Evolutionary conservation across 495 filamentous ascomycete species (phyloP).

Genomic region (Tuber umbilicatum): DNA sequence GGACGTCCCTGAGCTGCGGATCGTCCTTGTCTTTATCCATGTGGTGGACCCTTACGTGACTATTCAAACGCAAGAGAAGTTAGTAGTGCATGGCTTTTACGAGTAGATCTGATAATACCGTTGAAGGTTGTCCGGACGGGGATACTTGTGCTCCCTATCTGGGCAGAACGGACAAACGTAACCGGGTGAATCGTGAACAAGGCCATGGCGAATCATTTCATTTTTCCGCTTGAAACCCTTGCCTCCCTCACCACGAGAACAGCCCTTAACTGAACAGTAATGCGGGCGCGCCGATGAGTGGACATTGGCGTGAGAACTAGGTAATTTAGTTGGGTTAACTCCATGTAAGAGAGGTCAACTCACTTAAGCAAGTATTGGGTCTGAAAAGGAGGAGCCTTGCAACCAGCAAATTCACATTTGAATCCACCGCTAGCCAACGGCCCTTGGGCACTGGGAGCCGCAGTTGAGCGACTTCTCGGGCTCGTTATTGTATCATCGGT

Average conservation of each 20-base stretch:
- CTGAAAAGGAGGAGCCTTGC: conserved; percentile 79
- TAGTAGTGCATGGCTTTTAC: neutral
- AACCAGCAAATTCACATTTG: conserved; percentile 62
- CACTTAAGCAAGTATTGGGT: conserved; percentile 81
- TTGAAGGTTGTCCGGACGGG: conserved; percentile 93
- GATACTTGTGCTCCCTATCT: conserved; percentile 93
- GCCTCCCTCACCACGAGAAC: conserved; percentile 70
- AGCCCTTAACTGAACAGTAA: conserved; percentile 78
- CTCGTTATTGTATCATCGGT: conserved; percentile 36
- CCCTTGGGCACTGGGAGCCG: conserved; percentile 34
- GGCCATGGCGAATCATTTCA: conserved; percentile 95
- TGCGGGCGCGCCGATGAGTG: conserved; percentile 86
- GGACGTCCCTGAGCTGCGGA: conserved; percentile 66
- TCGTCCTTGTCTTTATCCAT: conserved; percentile 82
- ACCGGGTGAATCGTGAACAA: conserved; percentile 91
- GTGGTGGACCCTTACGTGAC: conserved; percentile 85
- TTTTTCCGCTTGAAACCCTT: conserved; percentile 99
- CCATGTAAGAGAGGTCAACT: conserved; percentile 36
- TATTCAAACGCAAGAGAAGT: conserved; percentile 41
- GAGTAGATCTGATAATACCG: conserved; percentile 54
- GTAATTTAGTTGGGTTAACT: conserved; percentile 43
- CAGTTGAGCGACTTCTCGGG: conserved; percentile 21
- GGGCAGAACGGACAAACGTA: conserved; percentile 97
- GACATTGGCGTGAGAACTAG: conserved; percentile 95
- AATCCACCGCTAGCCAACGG: conserved; percentile 38